phyloP scores from a whole-genome alignment of 208 protist genomes.

The Endotrypanum monterogeii region DNA sequence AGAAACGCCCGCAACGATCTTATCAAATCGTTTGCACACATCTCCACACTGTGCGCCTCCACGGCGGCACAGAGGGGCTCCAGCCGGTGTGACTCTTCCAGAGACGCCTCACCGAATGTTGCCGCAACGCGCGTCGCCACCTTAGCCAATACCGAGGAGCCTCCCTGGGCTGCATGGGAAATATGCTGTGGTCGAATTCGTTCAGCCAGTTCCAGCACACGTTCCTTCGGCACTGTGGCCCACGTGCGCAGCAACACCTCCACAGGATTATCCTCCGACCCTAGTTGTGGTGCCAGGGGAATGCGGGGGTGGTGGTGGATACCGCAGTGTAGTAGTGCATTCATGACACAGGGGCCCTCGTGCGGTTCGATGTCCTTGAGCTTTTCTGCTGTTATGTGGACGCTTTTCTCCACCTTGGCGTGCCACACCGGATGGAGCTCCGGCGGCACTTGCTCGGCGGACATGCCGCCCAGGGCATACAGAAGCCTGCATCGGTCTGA shows the following conservation, averaged over 20 bases:
- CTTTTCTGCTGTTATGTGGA: constrained; percentile 51
- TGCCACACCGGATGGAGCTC: constrained; percentile 59
- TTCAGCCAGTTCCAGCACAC: constrained; percentile 77
- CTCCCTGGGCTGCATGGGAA: constrained; percentile 22
- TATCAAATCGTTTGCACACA: constrained; percentile 66
- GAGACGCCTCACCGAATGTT: constrained; percentile 30
- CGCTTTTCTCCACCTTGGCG: constrained; percentile 55
- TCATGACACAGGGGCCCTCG: constrained; percentile 81
- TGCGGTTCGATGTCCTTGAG: constrained; percentile 63
- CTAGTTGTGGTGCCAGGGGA: constrained; percentile 37
- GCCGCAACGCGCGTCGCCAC: constrained; percentile 63
- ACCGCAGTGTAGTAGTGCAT: constrained; percentile 71
- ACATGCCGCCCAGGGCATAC: constrained; percentile 66
- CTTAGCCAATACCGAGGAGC: constrained; percentile 45
- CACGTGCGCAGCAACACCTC: constrained; percentile 82
- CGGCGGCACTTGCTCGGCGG: constrained; percentile 37
- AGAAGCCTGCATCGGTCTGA: constrained; percentile 77
- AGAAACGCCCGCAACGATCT: constrained; percentile 60
- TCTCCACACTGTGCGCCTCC: constrained; percentile 47
- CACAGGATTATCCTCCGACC: constrained; percentile 61
- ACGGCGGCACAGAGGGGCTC: constrained; percentile 72
- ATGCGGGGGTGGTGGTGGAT: constrained; percentile 74
- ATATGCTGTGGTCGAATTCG: constrained; percentile 70
- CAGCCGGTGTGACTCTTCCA: constrained; percentile 58
- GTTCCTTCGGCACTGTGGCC: constrained; percentile 67